A percentile compares a stretch with the other conserved stretches of the same genome.
Conservation (phyloP, 2,329 filamentous ascomycete genomes). For the Beauveria australis region DNA sequence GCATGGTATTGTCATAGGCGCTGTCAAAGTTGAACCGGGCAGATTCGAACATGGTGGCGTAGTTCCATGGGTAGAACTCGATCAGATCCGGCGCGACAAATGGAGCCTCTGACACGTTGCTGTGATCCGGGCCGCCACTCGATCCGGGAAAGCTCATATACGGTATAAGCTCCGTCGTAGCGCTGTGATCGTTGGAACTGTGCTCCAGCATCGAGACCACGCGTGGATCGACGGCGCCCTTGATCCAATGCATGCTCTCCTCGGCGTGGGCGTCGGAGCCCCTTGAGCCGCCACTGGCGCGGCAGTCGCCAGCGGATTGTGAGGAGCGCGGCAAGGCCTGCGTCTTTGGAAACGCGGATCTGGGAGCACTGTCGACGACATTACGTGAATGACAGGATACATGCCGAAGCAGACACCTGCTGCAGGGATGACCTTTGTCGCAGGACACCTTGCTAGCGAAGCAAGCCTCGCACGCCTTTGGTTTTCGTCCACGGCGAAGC, state of each 20-base stretch:
- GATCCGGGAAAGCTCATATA: conserved; percentile 7
- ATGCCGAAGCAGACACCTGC: conserved; percentile 17
- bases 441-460: conserved; percentile 22
- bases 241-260: conserved; percentile 17
- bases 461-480: conserved; percentile 21
- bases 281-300: background rate
- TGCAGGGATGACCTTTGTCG: conserved; percentile 19
- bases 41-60: conserved; percentile 8
- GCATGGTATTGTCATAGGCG: conserved; percentile 2
- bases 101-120: background rate
- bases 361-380: background rate
- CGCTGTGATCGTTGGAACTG: conserved; percentile 11
- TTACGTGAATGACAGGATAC: conserved; percentile 10
- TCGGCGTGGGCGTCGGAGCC: background rate
- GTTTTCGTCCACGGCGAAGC: conserved; percentile 20
- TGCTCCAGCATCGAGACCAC: conserved; percentile 18
- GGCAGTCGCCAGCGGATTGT: background rate
- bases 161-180: background rate
- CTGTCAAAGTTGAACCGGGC: conserved; percentile 3
- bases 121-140: background rate
- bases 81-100: background rate
- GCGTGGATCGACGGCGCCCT: conserved; percentile 19
- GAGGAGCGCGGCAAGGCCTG: background rate
- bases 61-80: conserved; percentile 14
- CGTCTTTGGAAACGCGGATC: background rate